Conservation (phyloP, 176 grass and related monocot species). For the Aegilops longissima region DNA sequence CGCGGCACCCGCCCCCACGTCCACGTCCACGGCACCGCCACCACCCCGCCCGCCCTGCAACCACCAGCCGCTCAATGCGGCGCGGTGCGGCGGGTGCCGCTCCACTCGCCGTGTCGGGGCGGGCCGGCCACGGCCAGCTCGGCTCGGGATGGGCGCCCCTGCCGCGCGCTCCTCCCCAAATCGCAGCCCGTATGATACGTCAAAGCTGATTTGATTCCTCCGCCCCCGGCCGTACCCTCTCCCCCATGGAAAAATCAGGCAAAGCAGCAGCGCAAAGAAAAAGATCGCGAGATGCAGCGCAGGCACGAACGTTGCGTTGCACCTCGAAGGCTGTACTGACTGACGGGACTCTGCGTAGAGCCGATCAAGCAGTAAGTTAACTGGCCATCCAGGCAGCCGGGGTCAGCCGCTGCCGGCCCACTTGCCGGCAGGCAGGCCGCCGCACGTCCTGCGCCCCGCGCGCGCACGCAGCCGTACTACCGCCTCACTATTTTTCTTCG, state of each 20-base stretch:
- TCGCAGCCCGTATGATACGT: slow-evolving; percentile 2
- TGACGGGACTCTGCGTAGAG: background rate
- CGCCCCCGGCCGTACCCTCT: background rate
- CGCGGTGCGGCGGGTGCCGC: background rate
- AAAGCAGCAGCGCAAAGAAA: background rate
- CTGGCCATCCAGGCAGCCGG: slow-evolving; percentile 17
- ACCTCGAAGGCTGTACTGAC: background rate
- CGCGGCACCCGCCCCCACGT: background rate
- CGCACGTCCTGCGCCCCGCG: background rate
- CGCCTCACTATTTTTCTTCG: background rate
- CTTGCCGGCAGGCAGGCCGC: slow-evolving; percentile 25
- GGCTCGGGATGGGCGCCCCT: background rate
- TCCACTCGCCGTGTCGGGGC: slow-evolving; percentile 8
- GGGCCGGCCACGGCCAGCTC: background rate
- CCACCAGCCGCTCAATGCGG: background rate
- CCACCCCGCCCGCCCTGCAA: background rate
- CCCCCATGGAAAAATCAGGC: background rate
- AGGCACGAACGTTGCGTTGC: background rate
- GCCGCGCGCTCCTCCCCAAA: background rate
- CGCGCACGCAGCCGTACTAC: background rate
- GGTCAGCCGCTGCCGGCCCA: slow-evolving; percentile 58
- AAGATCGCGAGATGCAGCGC: background rate
- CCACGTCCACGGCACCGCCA: background rate
- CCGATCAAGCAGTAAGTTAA: background rate
- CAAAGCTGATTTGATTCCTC: slow-evolving; percentile 18